These are phyloP conservation scores for Benincasa hispida DNA, from an alignment of 306 rosid genomes.

Conservation along the genomic window DNA sequence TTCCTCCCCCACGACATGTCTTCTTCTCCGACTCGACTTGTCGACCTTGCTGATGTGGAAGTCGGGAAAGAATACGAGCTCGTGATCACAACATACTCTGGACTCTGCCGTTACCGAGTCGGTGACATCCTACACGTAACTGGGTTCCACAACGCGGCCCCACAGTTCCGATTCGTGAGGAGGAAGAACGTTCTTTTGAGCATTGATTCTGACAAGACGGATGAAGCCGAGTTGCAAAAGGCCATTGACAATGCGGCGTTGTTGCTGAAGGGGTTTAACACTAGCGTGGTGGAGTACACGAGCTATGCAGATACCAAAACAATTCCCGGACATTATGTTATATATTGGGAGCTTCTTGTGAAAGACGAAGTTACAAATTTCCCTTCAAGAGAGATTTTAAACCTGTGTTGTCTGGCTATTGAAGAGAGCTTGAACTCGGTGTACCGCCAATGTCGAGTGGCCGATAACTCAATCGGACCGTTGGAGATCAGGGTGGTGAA, in stretches of 20 bases:
- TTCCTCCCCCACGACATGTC: constrained; percentile 44
- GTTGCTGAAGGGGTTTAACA: constrained; percentile 36
- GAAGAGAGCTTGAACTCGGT: constrained; percentile 73
- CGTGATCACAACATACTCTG: constrained; percentile 62
- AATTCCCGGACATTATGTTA: constrained; percentile 86
- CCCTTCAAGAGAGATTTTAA: constrained; percentile 30
- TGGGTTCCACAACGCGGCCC: constrained; percentile 56
- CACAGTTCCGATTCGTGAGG: constrained; percentile 60
- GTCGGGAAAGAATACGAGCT: constrained; percentile 64
- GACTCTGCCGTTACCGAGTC: constrained; percentile 71
- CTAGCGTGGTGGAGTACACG: constrained; percentile 65
- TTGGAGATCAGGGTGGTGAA: constrained; percentile 77
- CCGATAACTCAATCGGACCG: constrained; percentile 81
- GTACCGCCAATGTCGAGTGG: constrained; percentile 69
- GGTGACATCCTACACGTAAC: constrained; percentile 83
- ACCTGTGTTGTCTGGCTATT: constrained; percentile 56
- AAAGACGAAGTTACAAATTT: constrained; percentile 30
- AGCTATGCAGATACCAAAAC: constrained; percentile 53
- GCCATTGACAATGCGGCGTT: constrained; percentile 45
- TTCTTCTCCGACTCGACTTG: constrained; percentile 20
- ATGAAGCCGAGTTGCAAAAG: constrained; percentile 68
- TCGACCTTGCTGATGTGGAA: constrained; percentile 64
- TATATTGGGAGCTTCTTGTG: constrained; percentile 67
- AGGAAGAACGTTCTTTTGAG: constrained; percentile 75
- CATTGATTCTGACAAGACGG: constrained; percentile 74